Conservation (phyloP, 495 filamentous ascomycete species). For the Staphylotrichum longicolle region DNA sequence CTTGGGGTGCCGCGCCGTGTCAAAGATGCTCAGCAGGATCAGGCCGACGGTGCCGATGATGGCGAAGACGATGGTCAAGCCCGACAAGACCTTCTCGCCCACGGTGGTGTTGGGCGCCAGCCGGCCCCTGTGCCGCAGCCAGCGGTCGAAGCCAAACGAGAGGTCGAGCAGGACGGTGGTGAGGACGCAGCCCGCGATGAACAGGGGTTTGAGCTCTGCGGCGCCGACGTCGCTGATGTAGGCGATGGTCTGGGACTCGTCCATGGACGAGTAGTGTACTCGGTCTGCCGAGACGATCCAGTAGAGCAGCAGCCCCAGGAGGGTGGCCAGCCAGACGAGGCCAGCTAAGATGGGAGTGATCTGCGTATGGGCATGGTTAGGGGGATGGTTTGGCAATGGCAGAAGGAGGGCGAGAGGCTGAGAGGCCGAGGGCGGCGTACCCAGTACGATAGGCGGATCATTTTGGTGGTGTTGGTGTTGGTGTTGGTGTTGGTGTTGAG, state of each 20-base stretch:
- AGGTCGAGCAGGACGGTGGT: slow-evolving; percentile 84
- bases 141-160: slow-evolving; percentile 75
- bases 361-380: slow-evolving; percentile 53
- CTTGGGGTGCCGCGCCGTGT: slow-evolving; percentile 62
- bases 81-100: slow-evolving; percentile 67
- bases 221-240: slow-evolving; percentile 85
- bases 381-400: neutral
- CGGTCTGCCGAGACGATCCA: slow-evolving; percentile 62
- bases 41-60: slow-evolving; percentile 73
- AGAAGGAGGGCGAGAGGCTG: neutral
- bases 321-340: slow-evolving; percentile 72
- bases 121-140: slow-evolving; percentile 73
- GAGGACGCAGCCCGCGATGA: slow-evolving; percentile 74
- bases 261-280: slow-evolving; percentile 66
- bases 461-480: slow-evolving; percentile 6
- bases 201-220: slow-evolving; percentile 71
- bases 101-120: slow-evolving; percentile 66
- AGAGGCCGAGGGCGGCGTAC: slow-evolving; percentile 31
- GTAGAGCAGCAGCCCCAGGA: slow-evolving; percentile 49
- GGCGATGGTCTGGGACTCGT: slow-evolving; percentile 64
- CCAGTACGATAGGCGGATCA: slow-evolving; percentile 53
- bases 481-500: neutral
- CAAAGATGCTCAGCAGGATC: slow-evolving; percentile 80
- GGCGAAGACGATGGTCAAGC: slow-evolving; percentile 67
- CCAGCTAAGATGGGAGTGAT: slow-evolving; percentile 78